Base-by-base conservation (phyloP, 257 asterid species). In the Cynanchum wilfordii region DNA sequence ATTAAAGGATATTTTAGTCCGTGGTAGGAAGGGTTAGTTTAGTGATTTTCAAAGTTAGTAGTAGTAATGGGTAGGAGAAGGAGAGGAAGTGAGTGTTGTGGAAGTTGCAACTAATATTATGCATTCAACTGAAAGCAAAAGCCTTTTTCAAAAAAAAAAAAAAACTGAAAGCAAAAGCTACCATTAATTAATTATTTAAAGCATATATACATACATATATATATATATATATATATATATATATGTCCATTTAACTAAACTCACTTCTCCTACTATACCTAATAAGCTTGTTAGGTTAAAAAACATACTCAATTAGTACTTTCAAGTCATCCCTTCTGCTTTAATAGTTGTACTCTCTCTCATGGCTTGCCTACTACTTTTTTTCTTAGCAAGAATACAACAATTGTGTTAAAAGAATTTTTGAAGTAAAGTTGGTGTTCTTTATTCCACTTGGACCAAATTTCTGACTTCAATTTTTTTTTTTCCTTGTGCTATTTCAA, bases 141-240 rank as follows among this genome's bases (percentile, higher is more conserved):
- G n/a, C n/a, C n/a, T n/a, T n/a, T n/a, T n/a, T n/a, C n/a, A n/a
- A n/a, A n/a, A n/a, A n/a, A n/a, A n/a, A n/a, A n/a, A n/a, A n/a
- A n/a, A n/a, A n/a, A n/a, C n/a, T 70, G 77, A 78, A 74, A 64
- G 54, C 77, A 64, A 72, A 45, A 70, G 72, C 66, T 74, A 59
- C 59, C 73, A 54, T 51, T 10, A 68, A 68, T 29, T 30, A 42
- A 54, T 51, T 10, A 68, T 57, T 29, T 30, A 42, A 42, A 42
- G 47, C 11, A 42, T 42, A 10, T 42, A 5, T 7, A 7, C 7
- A 33, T 33, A 33, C 4, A 33, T 33, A 30, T 2, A 30, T 2
- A 30, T 2, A 30, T 2, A 33, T 33, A 33, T 33, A 33, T 33
- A 30, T 2, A 30, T 2, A 30, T 2, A 30, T 2, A 33, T 33